Base-by-base conservation (phyloP, 225 moss, liverwort and hornwort species). In the Thuidium tamariscinum region DNA sequence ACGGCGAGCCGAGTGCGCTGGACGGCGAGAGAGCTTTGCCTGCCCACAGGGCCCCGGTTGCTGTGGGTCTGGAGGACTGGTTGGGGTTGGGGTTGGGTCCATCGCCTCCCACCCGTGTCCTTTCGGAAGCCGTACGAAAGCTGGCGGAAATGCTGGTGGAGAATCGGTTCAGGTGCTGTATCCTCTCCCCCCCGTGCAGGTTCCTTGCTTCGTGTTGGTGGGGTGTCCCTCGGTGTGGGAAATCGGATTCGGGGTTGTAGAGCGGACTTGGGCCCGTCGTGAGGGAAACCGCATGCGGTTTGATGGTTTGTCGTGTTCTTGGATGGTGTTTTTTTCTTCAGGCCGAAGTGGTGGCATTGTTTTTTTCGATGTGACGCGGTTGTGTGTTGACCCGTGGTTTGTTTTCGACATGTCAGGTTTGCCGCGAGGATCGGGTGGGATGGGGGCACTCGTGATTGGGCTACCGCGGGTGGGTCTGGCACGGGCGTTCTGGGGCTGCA, bases 391-490 rank as follows among this genome's bases (percentile, higher is more conserved):
- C 60, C 13, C 37, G 72, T 37, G 51, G 16, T 44, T 59, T 56
- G 85, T 52, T 25, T 44, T 17, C 6, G 82, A 5, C 51, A 60
- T 79, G 81, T 82, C 96, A 99, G 97, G 93, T 82, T 89, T 49
- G 97, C 98, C 17, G 92, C 88, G 60, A 92, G 85, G 86, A 85
- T 89, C 73, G 93, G 95, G 52, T 96, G 95, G 95, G 98, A 96
- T 57, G 92, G 93, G 88, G 94, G 90, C 68, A 18, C 88, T 30
- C 93, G 93, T 77, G 95, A 97, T 54, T 98, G 97, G 98, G 96
- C 97, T 36, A 91, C 93, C 61, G 94, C 96, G 69, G 95, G 96
- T 52, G 90, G 89, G 46, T 95, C 95, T 22, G 95, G 95, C 52
- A 94, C 95, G 79, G 97, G 97, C 86, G 90, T 93, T 62, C 85